Evolutionary conservation across 2,329 filamentous ascomycete species (phyloP).

Genomic region (Akanthomyces lecanii): DNA sequence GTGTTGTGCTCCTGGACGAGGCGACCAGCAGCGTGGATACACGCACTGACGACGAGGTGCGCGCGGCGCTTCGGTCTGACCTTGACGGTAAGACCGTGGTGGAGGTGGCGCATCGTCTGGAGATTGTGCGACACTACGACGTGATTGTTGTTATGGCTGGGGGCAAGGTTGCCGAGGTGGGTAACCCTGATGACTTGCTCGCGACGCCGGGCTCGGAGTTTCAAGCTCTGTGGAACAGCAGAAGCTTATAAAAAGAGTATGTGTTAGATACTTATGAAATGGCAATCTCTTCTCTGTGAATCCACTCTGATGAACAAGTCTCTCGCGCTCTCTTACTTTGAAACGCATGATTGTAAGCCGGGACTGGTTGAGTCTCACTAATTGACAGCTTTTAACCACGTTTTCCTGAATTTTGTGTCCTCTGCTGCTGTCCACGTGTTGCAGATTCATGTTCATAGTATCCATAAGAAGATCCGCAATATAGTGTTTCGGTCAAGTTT

Average conservation of each 20-base stretch:
- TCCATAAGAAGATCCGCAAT: not conserved
- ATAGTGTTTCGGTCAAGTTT: not conserved
- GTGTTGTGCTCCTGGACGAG: conserved; percentile 32
- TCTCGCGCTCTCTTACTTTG: too few species aligned
- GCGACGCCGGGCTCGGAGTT: conserved; percentile 20
- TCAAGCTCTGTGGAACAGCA: conserved; percentile 22
- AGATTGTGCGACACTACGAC: conserved; percentile 27
- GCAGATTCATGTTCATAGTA: not conserved
- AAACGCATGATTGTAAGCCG: too few species aligned
- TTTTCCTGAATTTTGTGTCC: too few species aligned
- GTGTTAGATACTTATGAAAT: too few species aligned
- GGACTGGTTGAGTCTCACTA: too few species aligned
- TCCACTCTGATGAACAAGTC: too few species aligned
- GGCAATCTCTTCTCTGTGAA: too few species aligned
- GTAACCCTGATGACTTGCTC: conserved; percentile 25
- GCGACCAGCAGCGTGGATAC: conserved; percentile 31
- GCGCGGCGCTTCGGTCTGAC: conserved; percentile 21
- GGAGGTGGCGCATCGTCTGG: conserved; percentile 29
- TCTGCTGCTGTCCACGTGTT: not conserved
- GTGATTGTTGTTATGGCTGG: conserved; percentile 26
- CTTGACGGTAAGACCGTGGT: conserved; percentile 26
- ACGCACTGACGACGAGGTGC: conserved; percentile 26
- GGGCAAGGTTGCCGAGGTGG: conserved; percentile 26
- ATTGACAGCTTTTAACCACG: too few species aligned
- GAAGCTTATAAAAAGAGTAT: not conserved